Base-by-base conservation (phyloP, 2,329 filamentous ascomycete species). In the Magnaporthiopsis incrustans region DNA sequence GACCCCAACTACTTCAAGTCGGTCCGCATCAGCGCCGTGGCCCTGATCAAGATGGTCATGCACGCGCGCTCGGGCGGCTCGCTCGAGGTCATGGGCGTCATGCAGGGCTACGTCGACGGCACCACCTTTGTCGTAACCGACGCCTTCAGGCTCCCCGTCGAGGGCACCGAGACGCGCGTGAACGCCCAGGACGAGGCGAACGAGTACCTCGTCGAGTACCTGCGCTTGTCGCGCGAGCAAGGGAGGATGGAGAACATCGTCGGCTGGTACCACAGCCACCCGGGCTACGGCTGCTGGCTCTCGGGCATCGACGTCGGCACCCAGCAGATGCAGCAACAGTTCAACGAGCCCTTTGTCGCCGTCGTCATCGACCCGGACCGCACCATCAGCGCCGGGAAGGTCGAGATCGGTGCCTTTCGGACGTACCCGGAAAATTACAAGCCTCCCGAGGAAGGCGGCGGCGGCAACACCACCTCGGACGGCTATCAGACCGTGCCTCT, bases 21-120 rank as follows among this genome's bases (percentile, higher is more conserved):
- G 63, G 92, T 98, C 60, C 91, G 93, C 71, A 94, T 99, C 77
- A 96, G 91, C 63, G 92, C 95, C 65, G 89, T 97, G 15, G 95
- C 95, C 6, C 85, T 99, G 65, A 85, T 98, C 70, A 99, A 99
- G 79, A 99, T 99, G 95, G 92, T 96, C 68, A 98, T 97, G 91
- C 95, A 99, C 75, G 95, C 95, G 12, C 90, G 95, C n/a, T 93
- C 92, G 0, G 95, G 95, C 68, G 94, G 95, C 65, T 87, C 86
- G 33, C 84, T 98, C 68, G 95, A 99, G 79, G 85, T 99, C 71
- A 99, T 99, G 95, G 95, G 95, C 65, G 77, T 99, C 70, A 99
- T 99, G 95, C 90, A 96, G 73, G 95, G 95, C 67, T 97, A 96
- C 76, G 89, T 97, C 61, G 85, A 91, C 68, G 87, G 88, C 57